These are phyloP conservation scores for Ehretia macrophylla DNA, from an alignment of 257 asterid genomes.

Conservation along the genomic window DNA sequence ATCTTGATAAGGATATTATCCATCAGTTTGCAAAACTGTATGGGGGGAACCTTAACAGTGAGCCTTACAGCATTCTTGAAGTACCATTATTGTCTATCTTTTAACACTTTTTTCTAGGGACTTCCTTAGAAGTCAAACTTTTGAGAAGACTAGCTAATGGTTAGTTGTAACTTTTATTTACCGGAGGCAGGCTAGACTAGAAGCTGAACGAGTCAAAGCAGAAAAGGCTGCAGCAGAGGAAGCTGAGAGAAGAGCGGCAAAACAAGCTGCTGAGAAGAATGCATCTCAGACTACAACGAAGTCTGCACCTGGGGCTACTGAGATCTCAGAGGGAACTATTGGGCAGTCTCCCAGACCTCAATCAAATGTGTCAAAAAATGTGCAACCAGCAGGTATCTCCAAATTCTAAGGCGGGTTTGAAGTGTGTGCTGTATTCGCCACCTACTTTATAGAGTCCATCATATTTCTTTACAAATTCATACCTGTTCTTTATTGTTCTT, in stretches of 20 bases:
- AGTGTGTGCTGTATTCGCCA: no score
- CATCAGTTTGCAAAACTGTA: not conserved
- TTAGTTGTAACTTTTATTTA: not conserved
- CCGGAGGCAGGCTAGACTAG: slow-evolving; percentile 58
- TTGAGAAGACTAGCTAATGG: no score
- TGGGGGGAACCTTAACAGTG: no score
- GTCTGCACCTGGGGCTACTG: slow-evolving; percentile 21
- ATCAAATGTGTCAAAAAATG: slow-evolving; percentile 23
- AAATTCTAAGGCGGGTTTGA: no score
- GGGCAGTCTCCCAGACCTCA: slow-evolving; percentile 23
- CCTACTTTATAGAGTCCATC: not conserved
- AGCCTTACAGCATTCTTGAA: no score
- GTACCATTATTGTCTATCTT: no score
- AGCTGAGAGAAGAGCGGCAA: slow-evolving; percentile 61
- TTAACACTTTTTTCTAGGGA: no score
- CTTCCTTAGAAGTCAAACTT: no score
- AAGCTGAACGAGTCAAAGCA: slow-evolving; percentile 56
- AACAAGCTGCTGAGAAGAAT: slow-evolving; percentile 51
- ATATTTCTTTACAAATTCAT: not conserved
- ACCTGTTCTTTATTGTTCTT: not conserved
- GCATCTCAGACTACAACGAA: slow-evolving; percentile 30
- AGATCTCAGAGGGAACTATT: slow-evolving; percentile 23
- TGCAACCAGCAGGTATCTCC: slow-evolving; percentile 44
- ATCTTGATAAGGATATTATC: no score
- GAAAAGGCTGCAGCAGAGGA: slow-evolving; percentile 57